Evolutionary conservation across 192 early-diverging fungal genomes (phyloP).

Genomic region (Rhizophagus clarus): DNA sequence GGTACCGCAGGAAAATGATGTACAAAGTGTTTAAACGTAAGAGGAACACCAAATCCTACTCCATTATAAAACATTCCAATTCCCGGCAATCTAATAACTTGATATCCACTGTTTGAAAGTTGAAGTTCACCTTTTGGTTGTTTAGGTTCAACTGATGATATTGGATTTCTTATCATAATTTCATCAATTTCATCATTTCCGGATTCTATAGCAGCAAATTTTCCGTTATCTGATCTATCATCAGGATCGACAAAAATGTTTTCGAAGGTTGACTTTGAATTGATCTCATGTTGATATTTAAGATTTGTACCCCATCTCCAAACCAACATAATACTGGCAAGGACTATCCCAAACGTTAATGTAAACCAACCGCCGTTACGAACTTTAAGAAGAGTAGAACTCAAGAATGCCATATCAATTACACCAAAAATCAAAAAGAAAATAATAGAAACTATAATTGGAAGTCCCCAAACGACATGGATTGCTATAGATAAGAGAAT

Average conservation of each 20-base stretch:
- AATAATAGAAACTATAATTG: conserved; percentile 17
- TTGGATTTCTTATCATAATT: too few species aligned
- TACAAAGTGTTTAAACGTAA: conserved; percentile 33
- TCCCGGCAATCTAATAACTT: conserved; percentile 16
- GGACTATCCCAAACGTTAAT: neutral
- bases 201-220: too few species aligned
- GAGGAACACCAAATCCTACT: conserved; percentile 22
- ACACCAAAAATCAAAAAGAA: conserved; percentile 36
- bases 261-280: neutral
- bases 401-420: conserved; percentile 31
- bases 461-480: conserved; percentile 28
- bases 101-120: neutral
- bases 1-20: conserved; percentile 29
- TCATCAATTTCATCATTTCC: neutral
- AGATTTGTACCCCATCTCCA: conserved; percentile 32
- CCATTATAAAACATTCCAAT: conserved; percentile 33
- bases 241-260: conserved; percentile 18
- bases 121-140: neutral
- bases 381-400: conserved; percentile 31
- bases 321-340: conserved; percentile 21
- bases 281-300: conserved; percentile 16
- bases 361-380: conserved; percentile 36
- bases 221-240: neutral
- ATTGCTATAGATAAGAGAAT: conserved; percentile 13
- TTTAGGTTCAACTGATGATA: neutral